Conservation (phyloP, 768 basidiomycete genomes). For the Leccinum variicolor region DNA sequence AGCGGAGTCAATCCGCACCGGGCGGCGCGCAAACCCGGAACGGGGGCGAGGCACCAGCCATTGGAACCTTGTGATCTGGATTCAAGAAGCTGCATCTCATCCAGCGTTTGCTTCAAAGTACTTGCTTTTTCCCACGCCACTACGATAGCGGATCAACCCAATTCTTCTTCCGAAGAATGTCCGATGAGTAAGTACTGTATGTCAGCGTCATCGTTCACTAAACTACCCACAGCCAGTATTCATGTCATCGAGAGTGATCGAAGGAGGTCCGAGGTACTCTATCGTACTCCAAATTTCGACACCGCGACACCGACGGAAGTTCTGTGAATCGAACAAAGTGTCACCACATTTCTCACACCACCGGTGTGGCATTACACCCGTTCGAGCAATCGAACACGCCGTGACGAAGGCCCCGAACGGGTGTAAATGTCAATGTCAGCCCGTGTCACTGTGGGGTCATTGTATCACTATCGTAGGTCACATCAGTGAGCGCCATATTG, state of each 20-base stretch:
- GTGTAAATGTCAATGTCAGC: neutral
- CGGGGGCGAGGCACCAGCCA: neutral
- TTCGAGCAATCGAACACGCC: neutral
- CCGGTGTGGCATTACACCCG: neutral
- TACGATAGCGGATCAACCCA: neutral
- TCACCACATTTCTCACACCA: neutral
- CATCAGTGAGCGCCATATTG: neutral
- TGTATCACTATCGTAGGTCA: neutral
- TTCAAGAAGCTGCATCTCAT: neutral
- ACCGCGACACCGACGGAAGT: neutral
- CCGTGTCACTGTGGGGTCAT: neutral
- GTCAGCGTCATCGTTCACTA: neutral
- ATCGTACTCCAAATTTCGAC: neutral
- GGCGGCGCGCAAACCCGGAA: conserved; percentile 3
- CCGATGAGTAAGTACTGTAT: neutral
- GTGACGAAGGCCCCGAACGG: neutral
- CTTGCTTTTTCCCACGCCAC: neutral
- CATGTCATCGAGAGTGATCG: neutral
- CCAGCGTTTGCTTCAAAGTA: neutral
- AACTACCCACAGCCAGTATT: neutral
- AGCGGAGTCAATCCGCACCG: conserved; percentile 7
- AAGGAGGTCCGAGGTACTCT: neutral
- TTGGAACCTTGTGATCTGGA: neutral
- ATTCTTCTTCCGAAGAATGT: neutral
- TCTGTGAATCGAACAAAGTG: neutral